phyloP scores from a whole-genome alignment of 768 basidiomycete genomes.

The Leccinum variicolor region DNA sequence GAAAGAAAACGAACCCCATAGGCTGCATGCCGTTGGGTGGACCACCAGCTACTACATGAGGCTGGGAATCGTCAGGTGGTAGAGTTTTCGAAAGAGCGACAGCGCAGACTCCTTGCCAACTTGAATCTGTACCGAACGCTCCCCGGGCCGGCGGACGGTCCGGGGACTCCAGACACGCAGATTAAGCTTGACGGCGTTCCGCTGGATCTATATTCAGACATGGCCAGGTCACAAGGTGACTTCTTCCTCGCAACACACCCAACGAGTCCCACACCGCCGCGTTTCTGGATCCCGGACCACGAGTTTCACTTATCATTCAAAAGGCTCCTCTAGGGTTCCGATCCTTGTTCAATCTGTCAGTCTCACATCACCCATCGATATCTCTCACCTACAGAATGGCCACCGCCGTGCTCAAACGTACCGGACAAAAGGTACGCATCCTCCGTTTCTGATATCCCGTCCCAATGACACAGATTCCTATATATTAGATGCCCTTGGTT shows the following conservation, averaged over 20 bases:
- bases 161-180: not conserved
- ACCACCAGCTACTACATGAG: too few relatives aligned
- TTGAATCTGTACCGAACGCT: too few relatives aligned
- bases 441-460: not conserved
- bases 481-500: constrained; percentile 63
- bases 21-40: too few relatives aligned
- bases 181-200: not conserved
- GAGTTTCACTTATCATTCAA: constrained; percentile 2
- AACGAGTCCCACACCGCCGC: not conserved
- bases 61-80: too few relatives aligned
- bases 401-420: constrained; percentile 53
- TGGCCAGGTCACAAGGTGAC: constrained; percentile 26
- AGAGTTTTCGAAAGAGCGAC: not conserved
- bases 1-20: too few relatives aligned
- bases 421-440: constrained; percentile 50
- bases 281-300: not conserved
- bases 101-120: not conserved
- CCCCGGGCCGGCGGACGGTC: not conserved
- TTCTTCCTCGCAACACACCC: not conserved
- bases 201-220: constrained; percentile 1
- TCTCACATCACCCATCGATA: constrained; percentile 9
- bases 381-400: constrained; percentile 39
- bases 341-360: not conserved
- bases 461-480: not conserved
- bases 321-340: constrained; percentile 3